Evolutionary conservation across 164 flowering plant species (phyloP).

Genomic region (Annona squamosa): DNA sequence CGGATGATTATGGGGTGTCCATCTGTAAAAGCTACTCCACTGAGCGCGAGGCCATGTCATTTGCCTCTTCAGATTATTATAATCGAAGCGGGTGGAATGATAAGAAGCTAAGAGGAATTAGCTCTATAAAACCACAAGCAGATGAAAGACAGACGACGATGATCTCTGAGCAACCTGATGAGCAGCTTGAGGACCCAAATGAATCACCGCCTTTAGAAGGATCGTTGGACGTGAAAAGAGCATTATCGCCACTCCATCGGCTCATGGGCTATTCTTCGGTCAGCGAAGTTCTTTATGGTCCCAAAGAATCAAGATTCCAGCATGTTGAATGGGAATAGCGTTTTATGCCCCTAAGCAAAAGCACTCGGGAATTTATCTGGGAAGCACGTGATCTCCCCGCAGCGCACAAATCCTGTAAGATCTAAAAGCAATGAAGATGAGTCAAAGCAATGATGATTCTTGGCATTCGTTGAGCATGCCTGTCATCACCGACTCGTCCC

Average conservation of each 20-base stretch:
- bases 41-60: constrained; percentile 25
- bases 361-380: no score
- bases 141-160: constrained; percentile 7
- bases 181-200: neutral
- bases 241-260: constrained; percentile 50
- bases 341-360: neutral
- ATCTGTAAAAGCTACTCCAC: constrained; percentile 35
- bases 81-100: constrained; percentile 5
- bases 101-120: constrained; percentile 9
- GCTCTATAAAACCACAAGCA: constrained; percentile 1
- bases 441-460: no score
- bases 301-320: neutral
- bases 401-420: no score
- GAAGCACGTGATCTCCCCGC: no score
- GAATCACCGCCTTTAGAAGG: neutral
- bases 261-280: constrained; percentile 75
- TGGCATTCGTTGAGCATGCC: no score
- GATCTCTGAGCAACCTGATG: no score
- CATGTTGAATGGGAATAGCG: neutral
- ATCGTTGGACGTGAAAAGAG: neutral
- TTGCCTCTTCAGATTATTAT: constrained; percentile 4
- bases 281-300: constrained; percentile 27
- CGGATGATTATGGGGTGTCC: constrained; percentile 44
- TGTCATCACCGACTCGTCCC: no score
- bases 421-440: no score